phyloP scores from a whole-genome alignment of 225 moss, liverwort and hornwort species.

The Pseudoscleropodium purum region DNA sequence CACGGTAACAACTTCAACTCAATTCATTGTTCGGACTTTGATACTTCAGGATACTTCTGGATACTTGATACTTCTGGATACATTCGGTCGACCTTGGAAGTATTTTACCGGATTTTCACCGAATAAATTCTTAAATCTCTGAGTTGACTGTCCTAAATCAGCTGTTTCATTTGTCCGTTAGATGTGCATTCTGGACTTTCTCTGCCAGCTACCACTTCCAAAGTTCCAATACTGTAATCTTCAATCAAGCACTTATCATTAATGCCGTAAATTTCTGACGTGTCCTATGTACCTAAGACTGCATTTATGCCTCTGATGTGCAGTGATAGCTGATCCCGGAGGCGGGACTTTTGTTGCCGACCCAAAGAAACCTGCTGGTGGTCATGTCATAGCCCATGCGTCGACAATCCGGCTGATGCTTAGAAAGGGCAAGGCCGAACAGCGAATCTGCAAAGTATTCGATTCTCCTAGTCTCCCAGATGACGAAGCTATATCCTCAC shows the following conservation, averaged over 20 bases:
- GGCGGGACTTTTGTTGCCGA: slow-evolving; percentile 86
- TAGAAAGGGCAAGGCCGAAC: slow-evolving; percentile 85
- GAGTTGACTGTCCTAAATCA: neutral
- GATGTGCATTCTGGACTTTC: neutral
- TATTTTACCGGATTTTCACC: neutral
- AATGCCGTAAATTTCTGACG: neutral
- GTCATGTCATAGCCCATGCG: slow-evolving; percentile 92
- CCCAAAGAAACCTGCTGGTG: slow-evolving; percentile 92
- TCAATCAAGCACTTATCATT: neutral
- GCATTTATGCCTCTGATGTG: neutral
- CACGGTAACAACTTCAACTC: slow-evolving; percentile 36
- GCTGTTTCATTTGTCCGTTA: neutral
- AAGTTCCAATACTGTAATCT: neutral
- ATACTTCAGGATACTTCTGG: too few species aligned
- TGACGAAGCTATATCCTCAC: slow-evolving; percentile 87
- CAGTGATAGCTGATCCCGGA: slow-evolving; percentile 91
- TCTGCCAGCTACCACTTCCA: neutral
- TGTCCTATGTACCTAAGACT: neutral
- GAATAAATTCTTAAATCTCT: neutral
- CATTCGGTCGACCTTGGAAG: neutral
- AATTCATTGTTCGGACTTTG: neutral
- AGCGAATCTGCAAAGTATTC: slow-evolving; percentile 83
- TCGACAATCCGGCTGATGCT: slow-evolving; percentile 84
- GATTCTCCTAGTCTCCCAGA: slow-evolving; percentile 87
- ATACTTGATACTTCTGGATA: neutral